Conservation (phyloP, 768 basidiomycete genomes). For the Boletus rufocinnamomeus region DNA sequence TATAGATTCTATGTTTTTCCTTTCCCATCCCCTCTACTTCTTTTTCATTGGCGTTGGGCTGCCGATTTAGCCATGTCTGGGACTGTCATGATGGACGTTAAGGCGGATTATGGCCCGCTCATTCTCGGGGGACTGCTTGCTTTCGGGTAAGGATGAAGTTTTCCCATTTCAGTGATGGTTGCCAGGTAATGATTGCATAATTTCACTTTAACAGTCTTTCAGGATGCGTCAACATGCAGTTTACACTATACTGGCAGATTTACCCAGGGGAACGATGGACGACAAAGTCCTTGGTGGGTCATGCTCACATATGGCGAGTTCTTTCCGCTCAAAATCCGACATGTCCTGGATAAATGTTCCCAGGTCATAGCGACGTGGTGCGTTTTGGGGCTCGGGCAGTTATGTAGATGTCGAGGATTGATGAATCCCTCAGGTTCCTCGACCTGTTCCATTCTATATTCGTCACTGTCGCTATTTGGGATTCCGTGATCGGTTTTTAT, state of each 20-base stretch:
- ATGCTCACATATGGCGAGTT: not conserved
- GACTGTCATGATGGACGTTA: not conserved
- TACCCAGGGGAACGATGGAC: slow-evolving; percentile 19
- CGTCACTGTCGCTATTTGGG: slow-evolving; percentile 27
- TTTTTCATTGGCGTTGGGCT: too few relatives aligned
- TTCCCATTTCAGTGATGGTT: not conserved
- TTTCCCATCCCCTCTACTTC: too few relatives aligned
- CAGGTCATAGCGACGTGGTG: slow-evolving; percentile 28
- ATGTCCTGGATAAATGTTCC: not conserved
- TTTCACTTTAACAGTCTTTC: slow-evolving; percentile 19
- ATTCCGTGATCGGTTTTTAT: slow-evolving; percentile 24
- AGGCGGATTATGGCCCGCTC: slow-evolving; percentile 20
- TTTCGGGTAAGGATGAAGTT: slow-evolving; percentile 14
- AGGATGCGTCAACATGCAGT: slow-evolving; percentile 31
- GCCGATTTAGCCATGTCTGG: not conserved
- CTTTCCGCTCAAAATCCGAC: not conserved
- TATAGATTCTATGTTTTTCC: too few relatives aligned
- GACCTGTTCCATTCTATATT: slow-evolving; percentile 30
- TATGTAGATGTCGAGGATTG: not conserved
- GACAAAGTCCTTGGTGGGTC: slow-evolving; percentile 24
- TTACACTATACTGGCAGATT: slow-evolving; percentile 26
- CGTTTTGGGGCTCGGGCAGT: not conserved
- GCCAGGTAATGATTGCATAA: not conserved
- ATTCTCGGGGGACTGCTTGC: slow-evolving; percentile 26
- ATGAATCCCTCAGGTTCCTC: slow-evolving; percentile 17